A percentile compares a stretch with the other conserved stretches of the same genome.
Conservation (phyloP, 169 alveolate species). For the Plasmodium falciparum region DNA sequence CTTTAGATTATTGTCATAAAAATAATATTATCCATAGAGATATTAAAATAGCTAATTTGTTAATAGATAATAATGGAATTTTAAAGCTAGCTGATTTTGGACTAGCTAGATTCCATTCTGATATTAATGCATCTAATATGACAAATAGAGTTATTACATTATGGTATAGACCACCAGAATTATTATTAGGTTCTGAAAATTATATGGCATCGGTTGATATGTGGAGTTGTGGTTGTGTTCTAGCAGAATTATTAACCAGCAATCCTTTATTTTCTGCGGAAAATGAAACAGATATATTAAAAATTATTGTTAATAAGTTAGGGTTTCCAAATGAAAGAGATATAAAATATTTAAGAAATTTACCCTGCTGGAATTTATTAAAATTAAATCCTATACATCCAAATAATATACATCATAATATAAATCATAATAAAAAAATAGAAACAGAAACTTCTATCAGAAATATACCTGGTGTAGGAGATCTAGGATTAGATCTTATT, state of each 20-base stretch:
- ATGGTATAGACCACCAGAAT: constrained; percentile 99
- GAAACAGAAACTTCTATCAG: constrained; percentile 82
- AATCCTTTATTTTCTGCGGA: constrained; percentile 93
- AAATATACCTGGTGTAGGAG: constrained; percentile 81
- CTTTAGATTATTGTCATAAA: constrained; percentile 91
- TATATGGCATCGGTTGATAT: constrained; percentile 94
- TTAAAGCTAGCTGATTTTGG: constrained; percentile 98
- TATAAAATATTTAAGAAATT: constrained; percentile 76
- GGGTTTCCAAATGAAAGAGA: constrained; percentile 82
- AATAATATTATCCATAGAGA: constrained; percentile 92
- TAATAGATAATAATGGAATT: constrained; percentile 93
- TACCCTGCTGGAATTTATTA: constrained; percentile 82
- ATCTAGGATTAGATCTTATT: constrained; percentile 84
- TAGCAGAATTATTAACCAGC: constrained; percentile 93
- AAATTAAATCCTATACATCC: constrained; percentile 84
- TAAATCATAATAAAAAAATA: constrained; percentile 70
- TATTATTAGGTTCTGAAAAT: constrained; percentile 93
- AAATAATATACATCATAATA: constrained; percentile 48
- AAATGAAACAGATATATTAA: constrained; percentile 90
- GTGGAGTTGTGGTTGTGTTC: constrained; percentile 97
- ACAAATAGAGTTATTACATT: constrained; percentile 97
- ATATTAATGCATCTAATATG: constrained; percentile 83
- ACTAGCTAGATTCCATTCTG: constrained; percentile 90
- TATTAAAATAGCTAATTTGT: constrained; percentile 92
- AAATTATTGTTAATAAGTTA: constrained; percentile 81